Evolutionary conservation across 345 rosid genomes (phyloP).

Genomic region (Murraya koenigii): DNA sequence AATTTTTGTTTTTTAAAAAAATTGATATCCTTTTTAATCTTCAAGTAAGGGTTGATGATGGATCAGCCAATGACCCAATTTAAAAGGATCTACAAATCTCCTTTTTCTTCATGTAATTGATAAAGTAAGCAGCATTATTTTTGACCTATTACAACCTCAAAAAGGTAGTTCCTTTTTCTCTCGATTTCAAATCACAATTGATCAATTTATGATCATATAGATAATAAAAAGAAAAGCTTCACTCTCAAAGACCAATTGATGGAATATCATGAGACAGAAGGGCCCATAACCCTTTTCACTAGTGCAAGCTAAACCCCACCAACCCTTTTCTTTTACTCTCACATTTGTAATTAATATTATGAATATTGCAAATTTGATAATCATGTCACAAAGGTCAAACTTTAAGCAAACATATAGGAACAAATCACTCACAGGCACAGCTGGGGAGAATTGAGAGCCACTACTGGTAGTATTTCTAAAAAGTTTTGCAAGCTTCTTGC

Average conservation of each 20-base stretch:
- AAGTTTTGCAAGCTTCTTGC: constrained; percentile 67
- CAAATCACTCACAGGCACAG: constrained; percentile 37
- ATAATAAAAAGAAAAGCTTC: background rate
- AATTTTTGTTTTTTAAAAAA: background rate
- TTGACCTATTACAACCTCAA: constrained; percentile 21
- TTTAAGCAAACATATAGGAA: constrained; percentile 58
- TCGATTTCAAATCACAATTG: constrained; percentile 25
- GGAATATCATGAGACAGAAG: constrained; percentile 55
- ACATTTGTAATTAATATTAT: constrained; percentile 1
- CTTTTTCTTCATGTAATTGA: constrained; percentile 15
- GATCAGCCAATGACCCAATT: constrained; percentile 25
- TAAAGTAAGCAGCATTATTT: constrained; percentile 6
- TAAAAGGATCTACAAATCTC: constrained; percentile 10
- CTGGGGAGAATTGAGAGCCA: constrained; percentile 33
- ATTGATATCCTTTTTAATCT: background rate
- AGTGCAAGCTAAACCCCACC: constrained; percentile 66
- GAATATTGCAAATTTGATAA: constrained; percentile 11
- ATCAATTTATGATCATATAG: constrained; percentile 29
- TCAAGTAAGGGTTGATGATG: background rate
- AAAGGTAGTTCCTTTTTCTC: constrained; percentile 18
- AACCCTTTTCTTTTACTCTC: constrained; percentile 34
- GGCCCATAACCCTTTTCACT: constrained; percentile 52
- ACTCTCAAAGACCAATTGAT: constrained; percentile 35
- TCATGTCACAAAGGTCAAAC: constrained; percentile 56
- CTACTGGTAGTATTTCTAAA: constrained; percentile 14